phyloP scores from a whole-genome alignment of 805 yeast species.

The Yarrowia sp. region DNA sequence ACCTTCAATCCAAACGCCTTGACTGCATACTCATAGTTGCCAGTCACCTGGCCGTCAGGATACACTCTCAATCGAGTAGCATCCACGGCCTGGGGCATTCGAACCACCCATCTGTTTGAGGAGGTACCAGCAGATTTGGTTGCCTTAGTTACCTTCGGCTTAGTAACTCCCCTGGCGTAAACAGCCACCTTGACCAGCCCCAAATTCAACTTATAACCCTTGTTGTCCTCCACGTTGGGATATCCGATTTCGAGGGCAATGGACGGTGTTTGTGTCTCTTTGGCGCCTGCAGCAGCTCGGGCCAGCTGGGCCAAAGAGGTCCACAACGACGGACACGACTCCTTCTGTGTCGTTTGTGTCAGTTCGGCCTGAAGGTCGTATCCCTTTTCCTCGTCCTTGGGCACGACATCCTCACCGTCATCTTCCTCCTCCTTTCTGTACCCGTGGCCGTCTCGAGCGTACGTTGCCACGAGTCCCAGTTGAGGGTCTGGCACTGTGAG shows the following conservation, averaged over 20 bases:
- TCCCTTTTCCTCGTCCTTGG: conserved; percentile 3
- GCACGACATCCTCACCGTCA: neutral
- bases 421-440: conserved; percentile 4
- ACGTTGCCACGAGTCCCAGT: conserved; percentile 3
- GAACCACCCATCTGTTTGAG: neutral
- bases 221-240: conserved; percentile 9
- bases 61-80: conserved; percentile 3
- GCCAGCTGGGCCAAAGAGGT: neutral
- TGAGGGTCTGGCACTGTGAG: conserved; percentile 16
- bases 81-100: conserved; percentile 1
- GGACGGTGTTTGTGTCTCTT: neutral
- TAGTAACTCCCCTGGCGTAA: neutral
- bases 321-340: neutral
- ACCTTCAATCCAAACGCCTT: conserved; percentile 5
- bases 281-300: neutral
- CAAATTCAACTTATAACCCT: conserved; percentile 4
- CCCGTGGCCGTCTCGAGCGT: neutral
- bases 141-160: neutral
- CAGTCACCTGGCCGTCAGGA: conserved; percentile 5
- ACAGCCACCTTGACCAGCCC: conserved; percentile 10
- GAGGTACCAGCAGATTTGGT: neutral
- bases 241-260: conserved; percentile 7
- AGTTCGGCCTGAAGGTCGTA: neutral
- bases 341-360: neutral
- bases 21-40: conserved; percentile 4